Evolutionary conservation across 805 yeast species (phyloP).

Genomic region (Yamadazyma takamatsuzukensis): DNA sequence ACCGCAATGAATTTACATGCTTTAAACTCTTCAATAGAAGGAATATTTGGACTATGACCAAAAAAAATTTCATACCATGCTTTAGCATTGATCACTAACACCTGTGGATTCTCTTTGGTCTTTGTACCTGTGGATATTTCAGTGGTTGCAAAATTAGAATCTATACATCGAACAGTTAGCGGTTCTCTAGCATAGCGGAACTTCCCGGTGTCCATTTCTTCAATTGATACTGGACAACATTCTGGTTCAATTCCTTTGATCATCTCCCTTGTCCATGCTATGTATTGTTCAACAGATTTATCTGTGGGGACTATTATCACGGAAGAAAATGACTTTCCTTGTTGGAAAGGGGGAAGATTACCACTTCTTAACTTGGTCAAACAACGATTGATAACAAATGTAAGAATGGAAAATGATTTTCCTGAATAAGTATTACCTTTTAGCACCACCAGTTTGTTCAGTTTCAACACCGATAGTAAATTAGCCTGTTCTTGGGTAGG

Average conservation of each 20-base stretch:
- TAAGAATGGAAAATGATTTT: conserved; percentile 16
- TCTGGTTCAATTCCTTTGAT: conserved; percentile 16
- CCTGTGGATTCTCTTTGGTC: not conserved
- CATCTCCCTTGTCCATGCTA: conserved; percentile 8
- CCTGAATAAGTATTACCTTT: conserved; percentile 18
- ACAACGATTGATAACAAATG: conserved; percentile 17
- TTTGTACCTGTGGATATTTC: conserved; percentile 1
- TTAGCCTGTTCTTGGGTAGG: conserved; percentile 20
- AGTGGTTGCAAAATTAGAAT: not conserved
- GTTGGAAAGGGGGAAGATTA: too few species aligned
- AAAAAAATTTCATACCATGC: not conserved
- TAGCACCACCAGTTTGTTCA: conserved; percentile 1
- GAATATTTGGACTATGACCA: not conserved
- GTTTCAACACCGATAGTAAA: conserved; percentile 11
- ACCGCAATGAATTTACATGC: conserved; percentile 18
- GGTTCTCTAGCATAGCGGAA: too few species aligned
- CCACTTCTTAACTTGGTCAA: too few species aligned
- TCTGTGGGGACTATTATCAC: too few species aligned
- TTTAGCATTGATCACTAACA: not conserved
- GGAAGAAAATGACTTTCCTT: too few species aligned
- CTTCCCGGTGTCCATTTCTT: conserved; percentile 4
- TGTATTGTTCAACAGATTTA: too few species aligned
- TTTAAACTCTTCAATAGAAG: conserved; percentile 4
- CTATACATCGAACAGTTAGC: not conserved
- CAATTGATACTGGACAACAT: conserved; percentile 20